Base-by-base conservation (phyloP, 1,284 basidiomycete species). In the Rhizopogon hawkerae region DNA sequence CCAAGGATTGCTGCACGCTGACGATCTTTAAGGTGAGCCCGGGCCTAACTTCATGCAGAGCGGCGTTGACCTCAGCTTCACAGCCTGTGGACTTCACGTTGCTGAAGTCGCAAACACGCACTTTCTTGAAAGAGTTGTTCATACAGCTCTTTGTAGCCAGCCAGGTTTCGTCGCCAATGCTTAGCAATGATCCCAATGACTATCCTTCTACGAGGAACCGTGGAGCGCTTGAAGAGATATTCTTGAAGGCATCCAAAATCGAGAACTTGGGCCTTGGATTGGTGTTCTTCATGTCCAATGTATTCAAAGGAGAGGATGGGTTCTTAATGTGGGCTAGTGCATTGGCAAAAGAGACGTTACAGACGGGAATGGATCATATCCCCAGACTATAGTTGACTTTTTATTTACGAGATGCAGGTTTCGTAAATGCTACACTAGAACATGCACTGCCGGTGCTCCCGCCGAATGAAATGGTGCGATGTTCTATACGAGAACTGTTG, bases 41-140 rank as follows among this genome's bases (percentile, higher is more conserved):
- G 16, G n/a, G 16, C 33, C 3, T 5, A 38, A 36, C 2, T 4
- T n/a, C 45, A 48, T 31, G 34, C 16, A 14, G 10, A 0, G 3
- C 29, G 8, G 18, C 31, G 26, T 41, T 60, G 5, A 24, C 24
- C 5, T 6, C 7, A 34, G 10, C 5, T 13, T 44, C 7, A 8
- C 58, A 93, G 89, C 89, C 91, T 9, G 74, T 96, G 35, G 89
- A 93, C 60, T 95, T 96, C 62, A 84, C 83, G 0, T 57, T 71
- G 0, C 73, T 93, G 44, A 83, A 87, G 56, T 66, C 78, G 3
- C 75, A 75, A 47, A 79, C 87, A 3, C 70, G 63, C 2, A 65
- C 62, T 14, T 96, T 95, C 67, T 70, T 96, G 43, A 71, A 70
- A 49, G 78, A 83, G 44, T 66, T 94, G 46, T 72, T 95, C 54